Conservation (phyloP, 768 basidiomycete genomes). For the Trametes maxima region DNA sequence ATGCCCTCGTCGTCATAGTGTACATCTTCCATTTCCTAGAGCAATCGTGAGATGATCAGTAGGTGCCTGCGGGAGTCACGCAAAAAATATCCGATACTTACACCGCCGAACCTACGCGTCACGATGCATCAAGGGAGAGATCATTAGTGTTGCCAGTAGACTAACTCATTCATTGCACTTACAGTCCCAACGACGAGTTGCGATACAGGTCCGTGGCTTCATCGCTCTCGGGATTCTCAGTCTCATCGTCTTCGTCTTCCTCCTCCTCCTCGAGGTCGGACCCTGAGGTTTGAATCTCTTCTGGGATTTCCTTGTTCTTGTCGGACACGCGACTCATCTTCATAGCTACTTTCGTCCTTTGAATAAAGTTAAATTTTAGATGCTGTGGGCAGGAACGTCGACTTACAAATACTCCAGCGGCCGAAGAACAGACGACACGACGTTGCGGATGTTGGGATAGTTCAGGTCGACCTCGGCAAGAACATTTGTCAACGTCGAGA, state of each 20-base stretch:
- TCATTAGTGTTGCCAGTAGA: background rate
- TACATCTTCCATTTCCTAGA: conserved; percentile 84
- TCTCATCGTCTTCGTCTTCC: conserved; percentile 63
- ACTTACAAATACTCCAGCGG: conserved; percentile 89
- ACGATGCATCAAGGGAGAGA: conserved; percentile 1
- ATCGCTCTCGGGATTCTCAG: conserved; percentile 59
- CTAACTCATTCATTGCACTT: conserved; percentile 31
- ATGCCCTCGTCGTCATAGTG: conserved; percentile 77
- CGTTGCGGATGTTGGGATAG: conserved; percentile 84
- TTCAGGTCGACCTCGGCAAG: conserved; percentile 94
- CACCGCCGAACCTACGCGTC: conserved; percentile 66
- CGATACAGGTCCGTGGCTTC: conserved; percentile 94
- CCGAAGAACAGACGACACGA: conserved; percentile 85
- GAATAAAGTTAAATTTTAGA: conserved; percentile 17
- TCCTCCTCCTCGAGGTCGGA: conserved; percentile 51
- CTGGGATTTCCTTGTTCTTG: conserved; percentile 60
- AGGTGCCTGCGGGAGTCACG: background rate
- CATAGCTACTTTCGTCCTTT: conserved; percentile 82
- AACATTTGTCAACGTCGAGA: conserved; percentile 82
- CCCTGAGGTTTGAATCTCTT: conserved; percentile 44
- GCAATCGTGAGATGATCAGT: conserved; percentile 14
- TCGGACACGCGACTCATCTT: conserved; percentile 88
- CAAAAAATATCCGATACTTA: conserved; percentile 43
- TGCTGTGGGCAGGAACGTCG: background rate
- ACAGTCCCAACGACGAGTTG: conserved; percentile 96